Base-by-base conservation (phyloP, 2,329 filamentous ascomycete species). In the Purpureocillium lavendulum region DNA sequence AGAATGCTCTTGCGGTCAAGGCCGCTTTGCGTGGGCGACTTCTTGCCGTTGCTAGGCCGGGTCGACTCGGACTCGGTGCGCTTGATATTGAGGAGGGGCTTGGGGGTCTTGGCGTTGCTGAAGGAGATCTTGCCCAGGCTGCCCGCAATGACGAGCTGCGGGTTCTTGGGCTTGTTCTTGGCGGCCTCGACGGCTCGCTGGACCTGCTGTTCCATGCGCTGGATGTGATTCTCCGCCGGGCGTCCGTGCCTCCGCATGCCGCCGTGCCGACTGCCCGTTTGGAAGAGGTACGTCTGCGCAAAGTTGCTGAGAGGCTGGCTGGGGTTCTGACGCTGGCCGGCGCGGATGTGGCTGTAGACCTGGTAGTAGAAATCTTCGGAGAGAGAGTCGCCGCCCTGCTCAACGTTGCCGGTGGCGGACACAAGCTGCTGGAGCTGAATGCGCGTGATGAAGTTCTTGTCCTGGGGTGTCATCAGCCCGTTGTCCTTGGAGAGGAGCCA, bases 191-290 rank as follows among this genome's bases (percentile, higher is more conserved):
- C 92, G 17, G 92, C 92, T 41, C 92, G 82, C 59, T 96, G 90
- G 11, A 98, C 94, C 62, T 98, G 92, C 62, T 98, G 92, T 62
- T 98, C 90, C 92, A 98, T 98, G 40, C 92, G 83, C 60, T 97
- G 92, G 67, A 97, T 87, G 56, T 98, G 92, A 58, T 96, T 98
- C 60, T 98, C 92, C 14, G 87, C 88, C 33, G 84, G 87, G 43
- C 87, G 77, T 44, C 82, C 80, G 50, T 92, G 80, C 47, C 88
- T 78, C 46, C 88, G 73, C 56, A 78, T 76, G 32, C 76, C 78
- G 40, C 84, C 83, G 48, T 88, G 80, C 15, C 89, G 81, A 49
- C 83, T 86, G 21, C 90, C 90, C 3, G 90, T 96, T 61, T 97
- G 90, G 62, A 94, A 94, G 3, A 98, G 71, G 56, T 98, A 98